These are phyloP conservation scores for Tuber aestivum DNA, from an alignment of 495 filamentous ascomycete genomes.

Conservation along the genomic window DNA sequence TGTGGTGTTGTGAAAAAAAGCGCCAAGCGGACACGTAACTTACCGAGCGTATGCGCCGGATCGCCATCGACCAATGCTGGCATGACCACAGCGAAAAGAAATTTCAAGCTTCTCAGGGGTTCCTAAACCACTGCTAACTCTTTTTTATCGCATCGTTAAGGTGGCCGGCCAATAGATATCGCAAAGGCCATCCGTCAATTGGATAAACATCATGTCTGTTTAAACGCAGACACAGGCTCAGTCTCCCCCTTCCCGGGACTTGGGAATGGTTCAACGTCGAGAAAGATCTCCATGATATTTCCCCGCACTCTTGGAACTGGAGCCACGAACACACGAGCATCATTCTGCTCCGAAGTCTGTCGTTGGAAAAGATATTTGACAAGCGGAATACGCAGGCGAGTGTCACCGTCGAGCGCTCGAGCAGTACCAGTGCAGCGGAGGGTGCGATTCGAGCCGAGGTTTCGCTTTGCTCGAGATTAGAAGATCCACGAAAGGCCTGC, in stretches of 20 bases:
- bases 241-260: neutral
- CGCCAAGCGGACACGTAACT: conserved; percentile 3
- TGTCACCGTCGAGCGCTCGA: neutral
- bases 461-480: neutral
- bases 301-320: neutral
- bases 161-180: neutral
- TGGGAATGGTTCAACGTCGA: neutral
- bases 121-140: neutral
- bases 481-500: neutral
- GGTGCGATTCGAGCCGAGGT: neutral
- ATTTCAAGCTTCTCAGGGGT: neutral
- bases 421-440: neutral
- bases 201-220: neutral
- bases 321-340: neutral
- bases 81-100: neutral
- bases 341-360: neutral
- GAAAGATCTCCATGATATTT: neutral
- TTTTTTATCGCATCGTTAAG: neutral
- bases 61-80: neutral
- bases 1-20: neutral
- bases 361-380: neutral
- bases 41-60: neutral
- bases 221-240: neutral
- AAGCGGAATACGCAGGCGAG: neutral
- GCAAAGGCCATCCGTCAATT: neutral